phyloP scores from a whole-genome alignment of 2,329 filamentous ascomycete species.

The Ustilaginoidea virens region DNA sequence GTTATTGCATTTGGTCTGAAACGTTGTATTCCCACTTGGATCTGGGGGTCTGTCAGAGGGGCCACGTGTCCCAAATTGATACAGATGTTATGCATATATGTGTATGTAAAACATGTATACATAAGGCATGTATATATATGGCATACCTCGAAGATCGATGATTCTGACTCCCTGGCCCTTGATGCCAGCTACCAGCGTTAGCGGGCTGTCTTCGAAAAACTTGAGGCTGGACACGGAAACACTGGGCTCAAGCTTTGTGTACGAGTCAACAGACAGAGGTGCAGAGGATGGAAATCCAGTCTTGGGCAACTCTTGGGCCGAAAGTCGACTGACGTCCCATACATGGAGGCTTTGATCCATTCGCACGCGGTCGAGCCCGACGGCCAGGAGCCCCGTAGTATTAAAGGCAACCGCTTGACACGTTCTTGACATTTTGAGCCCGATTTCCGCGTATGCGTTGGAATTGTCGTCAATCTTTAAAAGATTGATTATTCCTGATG shows the following conservation, averaged over 20 bases:
- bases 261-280: conserved; percentile 37
- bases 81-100: neutral
- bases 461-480: conserved; percentile 57
- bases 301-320: conserved; percentile 28
- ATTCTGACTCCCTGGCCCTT: conserved; percentile 61
- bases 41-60: conserved; percentile 18
- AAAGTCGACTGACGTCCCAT: conserved; percentile 58
- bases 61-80: neutral
- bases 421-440: conserved; percentile 58
- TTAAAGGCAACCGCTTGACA: conserved; percentile 76
- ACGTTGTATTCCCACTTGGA: conserved; percentile 37
- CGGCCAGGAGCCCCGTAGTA: conserved; percentile 53
- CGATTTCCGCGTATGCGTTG: conserved; percentile 49
- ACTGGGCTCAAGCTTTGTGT: conserved; percentile 44
- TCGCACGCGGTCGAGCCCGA: conserved; percentile 65
- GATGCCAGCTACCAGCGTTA: conserved; percentile 61
- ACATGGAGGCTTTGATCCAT: conserved; percentile 74
- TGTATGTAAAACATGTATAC: neutral
- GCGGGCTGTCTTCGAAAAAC: conserved; percentile 65
- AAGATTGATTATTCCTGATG: conserved; percentile 60
- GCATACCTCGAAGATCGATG: conserved; percentile 60
- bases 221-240: conserved; percentile 71
- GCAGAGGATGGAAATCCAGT: conserved; percentile 34
- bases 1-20: conserved; percentile 52
- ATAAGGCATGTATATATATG: neutral